These are phyloP conservation scores for Gastrolobium bilobum DNA, from an alignment of 306 rosid species.

Conservation along the genomic window DNA sequence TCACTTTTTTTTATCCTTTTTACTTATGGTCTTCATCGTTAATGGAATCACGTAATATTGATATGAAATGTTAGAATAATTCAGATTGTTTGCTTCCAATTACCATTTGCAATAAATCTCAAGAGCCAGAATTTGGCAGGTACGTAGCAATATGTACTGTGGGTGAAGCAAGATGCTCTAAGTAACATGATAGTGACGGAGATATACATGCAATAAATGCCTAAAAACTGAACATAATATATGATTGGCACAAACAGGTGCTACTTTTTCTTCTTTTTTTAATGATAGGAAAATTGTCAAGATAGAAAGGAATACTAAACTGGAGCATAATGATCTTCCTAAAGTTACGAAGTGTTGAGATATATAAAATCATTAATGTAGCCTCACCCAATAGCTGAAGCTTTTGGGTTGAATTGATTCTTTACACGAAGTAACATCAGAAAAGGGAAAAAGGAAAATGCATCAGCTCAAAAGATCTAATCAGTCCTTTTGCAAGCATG, in stretches of 20 bases:
- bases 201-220: conserved; percentile 5
- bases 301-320: not conserved
- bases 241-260: not conserved
- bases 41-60: conserved; percentile 8
- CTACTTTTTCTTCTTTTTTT: not conserved
- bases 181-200: conserved; percentile 1
- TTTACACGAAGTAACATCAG: conserved; percentile 11
- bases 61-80: not conserved
- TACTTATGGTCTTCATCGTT: not conserved
- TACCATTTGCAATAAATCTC: conserved; percentile 18
- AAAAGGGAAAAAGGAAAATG: not conserved
- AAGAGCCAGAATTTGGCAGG: not conserved
- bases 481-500: conserved; percentile 20
- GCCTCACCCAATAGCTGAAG: too few relatives aligned
- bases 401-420: too few relatives aligned
- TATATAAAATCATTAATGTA: too few relatives aligned
- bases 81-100: conserved; percentile 24
- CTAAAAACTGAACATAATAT: conserved; percentile 2
- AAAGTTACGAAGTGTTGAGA: conserved; percentile 30
- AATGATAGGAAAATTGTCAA: not conserved
- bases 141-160: conserved; percentile 19
- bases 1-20: too few relatives aligned
- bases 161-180: conserved; percentile 1
- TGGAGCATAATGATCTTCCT: conserved; percentile 8
- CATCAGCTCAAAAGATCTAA: conserved; percentile 15